These are phyloP conservation scores for Setaria italica DNA, from an alignment of 202 grass and related monocot genomes.

Conservation along the genomic window DNA sequence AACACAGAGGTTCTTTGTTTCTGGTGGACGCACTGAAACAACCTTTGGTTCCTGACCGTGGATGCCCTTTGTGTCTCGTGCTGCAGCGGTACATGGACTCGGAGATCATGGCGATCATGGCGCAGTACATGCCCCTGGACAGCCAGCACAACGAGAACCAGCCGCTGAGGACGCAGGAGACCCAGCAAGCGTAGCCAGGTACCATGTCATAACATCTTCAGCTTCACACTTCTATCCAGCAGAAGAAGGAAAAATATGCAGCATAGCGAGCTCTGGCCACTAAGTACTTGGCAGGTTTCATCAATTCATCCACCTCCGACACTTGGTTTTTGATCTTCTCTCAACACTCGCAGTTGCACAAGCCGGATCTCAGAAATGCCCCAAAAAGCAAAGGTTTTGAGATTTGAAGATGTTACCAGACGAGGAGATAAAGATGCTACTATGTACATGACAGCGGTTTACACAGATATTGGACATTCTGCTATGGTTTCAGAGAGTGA, in stretches of 20 bases:
- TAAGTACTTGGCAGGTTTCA: background rate
- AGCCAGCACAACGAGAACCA: slow-evolving; percentile 59
- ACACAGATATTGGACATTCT: background rate
- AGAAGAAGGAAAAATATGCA: background rate
- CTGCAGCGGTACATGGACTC: slow-evolving; percentile 90
- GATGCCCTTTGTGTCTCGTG: background rate
- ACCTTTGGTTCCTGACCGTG: background rate
- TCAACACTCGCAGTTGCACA: background rate
- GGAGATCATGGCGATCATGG: slow-evolving; percentile 88
- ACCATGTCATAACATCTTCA: background rate
- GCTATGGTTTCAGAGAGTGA: background rate
- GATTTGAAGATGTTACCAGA: background rate
- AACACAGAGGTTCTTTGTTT: background rate
- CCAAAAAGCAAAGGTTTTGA: background rate
- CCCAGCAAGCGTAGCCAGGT: slow-evolving; percentile 41
- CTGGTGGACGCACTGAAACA: background rate
- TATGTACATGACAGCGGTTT: slow-evolving; percentile 4
- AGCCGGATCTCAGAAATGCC: too few relatives aligned
- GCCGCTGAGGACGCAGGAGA: slow-evolving; percentile 61
- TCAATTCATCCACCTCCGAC: background rate
- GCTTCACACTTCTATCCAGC: background rate
- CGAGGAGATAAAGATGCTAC: background rate
- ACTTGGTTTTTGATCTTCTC: background rate
- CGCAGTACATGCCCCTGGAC: slow-evolving; percentile 92
- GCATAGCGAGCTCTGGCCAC: background rate